Conservation (phyloP, 2,329 filamentous ascomycete genomes). For the Lecanosticta acicola region DNA sequence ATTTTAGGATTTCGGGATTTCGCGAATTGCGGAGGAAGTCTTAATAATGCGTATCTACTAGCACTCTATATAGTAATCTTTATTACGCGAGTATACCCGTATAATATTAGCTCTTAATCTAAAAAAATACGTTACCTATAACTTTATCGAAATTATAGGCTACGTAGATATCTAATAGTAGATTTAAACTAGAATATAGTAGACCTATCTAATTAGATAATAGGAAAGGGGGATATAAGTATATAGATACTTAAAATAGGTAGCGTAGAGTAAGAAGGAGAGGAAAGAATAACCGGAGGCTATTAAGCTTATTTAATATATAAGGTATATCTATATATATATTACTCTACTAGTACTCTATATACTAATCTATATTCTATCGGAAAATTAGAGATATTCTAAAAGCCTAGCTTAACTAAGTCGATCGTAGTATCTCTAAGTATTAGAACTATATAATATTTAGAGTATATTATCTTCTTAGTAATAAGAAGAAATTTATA, state of each 20-base stretch:
- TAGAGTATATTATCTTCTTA: no score
- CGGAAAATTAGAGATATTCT: no score
- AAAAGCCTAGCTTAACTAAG: no score
- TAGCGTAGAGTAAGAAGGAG: neutral
- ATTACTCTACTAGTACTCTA: neutral
- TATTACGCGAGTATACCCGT: neutral
- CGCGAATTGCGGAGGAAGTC: no score
- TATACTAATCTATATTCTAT: neutral
- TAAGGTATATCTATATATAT: neutral
- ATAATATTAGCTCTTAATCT: neutral
- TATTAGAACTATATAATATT: no score
- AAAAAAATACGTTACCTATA: neutral
- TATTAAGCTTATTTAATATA: neutral
- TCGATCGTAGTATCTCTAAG: no score
- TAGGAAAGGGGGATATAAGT: neutral
- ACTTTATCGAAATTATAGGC: neutral
- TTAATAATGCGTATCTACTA: neutral
- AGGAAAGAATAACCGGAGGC: neutral
- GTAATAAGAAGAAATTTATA: no score
- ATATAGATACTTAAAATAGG: neutral
- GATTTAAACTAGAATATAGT: neutral
- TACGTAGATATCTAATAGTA: neutral
- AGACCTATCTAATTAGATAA: neutral
- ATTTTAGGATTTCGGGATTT: neutral
- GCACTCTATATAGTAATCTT: neutral